phyloP scores from a whole-genome alignment of 352 stramenopile species.

The Globisporangium abappressorium region DNA sequence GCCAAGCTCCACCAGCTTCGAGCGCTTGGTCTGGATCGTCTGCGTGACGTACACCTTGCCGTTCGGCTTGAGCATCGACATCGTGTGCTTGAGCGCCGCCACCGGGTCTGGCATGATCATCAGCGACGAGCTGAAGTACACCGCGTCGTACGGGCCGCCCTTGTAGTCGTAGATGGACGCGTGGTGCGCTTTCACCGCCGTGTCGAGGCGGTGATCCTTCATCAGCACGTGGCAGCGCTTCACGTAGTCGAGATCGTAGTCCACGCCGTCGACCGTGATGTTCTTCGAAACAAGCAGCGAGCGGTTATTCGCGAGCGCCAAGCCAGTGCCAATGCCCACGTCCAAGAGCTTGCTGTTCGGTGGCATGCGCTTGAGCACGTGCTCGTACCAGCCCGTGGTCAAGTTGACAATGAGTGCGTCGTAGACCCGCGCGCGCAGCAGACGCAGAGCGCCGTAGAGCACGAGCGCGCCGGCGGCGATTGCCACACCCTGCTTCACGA shows the following conservation, averaged over 20 bases:
- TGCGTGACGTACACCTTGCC: constrained; percentile 85
- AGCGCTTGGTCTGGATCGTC: constrained; percentile 86
- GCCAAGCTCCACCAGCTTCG: constrained; percentile 59
- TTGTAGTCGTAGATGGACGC: constrained; percentile 81
- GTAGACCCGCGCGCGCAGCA: constrained; percentile 80
- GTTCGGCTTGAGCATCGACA: constrained; percentile 54
- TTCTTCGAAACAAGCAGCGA: constrained; percentile 62
- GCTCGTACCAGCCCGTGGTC: constrained; percentile 88
- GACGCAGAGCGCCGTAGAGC: constrained; percentile 49
- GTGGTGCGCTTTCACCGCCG: constrained; percentile 60
- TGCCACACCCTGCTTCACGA: constrained; percentile 18
- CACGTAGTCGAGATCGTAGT: constrained; percentile 90
- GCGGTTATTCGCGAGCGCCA: constrained; percentile 63
- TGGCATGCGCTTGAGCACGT: constrained; percentile 67
- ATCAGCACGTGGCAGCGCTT: constrained; percentile 59
- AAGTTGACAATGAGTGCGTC: constrained; percentile 86
- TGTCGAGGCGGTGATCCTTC: constrained; percentile 30
- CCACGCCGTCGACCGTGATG: constrained; percentile 81
- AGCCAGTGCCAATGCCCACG: constrained; percentile 87
- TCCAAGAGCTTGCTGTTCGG: constrained; percentile 71
- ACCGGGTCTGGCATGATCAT: constrained; percentile 91
- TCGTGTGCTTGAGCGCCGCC: constrained; percentile 65
- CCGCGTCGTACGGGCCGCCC: constrained; percentile 76
- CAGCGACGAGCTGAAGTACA: constrained; percentile 91
- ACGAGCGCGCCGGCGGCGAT: constrained; percentile 27